Evolutionary conservation across 805 yeast genomes (phyloP).

Genomic region (Metschnikowia baotianmanensis): DNA sequence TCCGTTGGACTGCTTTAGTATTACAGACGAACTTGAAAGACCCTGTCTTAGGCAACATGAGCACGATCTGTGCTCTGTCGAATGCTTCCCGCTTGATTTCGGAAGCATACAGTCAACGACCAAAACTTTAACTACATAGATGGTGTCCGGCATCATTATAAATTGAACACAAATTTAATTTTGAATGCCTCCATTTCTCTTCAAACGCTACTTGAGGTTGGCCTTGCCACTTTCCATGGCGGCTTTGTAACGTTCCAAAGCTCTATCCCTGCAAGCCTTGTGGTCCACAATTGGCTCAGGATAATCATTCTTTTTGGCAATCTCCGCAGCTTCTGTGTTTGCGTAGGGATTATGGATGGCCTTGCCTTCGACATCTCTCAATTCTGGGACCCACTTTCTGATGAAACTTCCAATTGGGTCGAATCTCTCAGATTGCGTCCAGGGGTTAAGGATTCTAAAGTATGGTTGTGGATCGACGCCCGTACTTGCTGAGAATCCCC

Average conservation of each 20-base stretch:
- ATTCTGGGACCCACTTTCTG: conserved; percentile 50
- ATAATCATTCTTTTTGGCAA: conserved; percentile 32
- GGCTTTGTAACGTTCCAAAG: conserved; percentile 40
- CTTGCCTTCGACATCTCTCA: conserved; percentile 28
- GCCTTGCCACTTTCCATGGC: conserved; percentile 25
- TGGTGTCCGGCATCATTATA: too few relatives aligned
- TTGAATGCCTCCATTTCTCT: not conserved
- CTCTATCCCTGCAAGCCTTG: conserved; percentile 39
- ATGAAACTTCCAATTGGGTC: conserved; percentile 49
- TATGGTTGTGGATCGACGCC: conserved; percentile 58
- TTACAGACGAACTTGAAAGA: too few relatives aligned
- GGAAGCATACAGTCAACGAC: too few relatives aligned
- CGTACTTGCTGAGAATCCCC: conserved; percentile 54
- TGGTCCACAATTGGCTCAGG: conserved; percentile 47
- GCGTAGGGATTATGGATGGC: conserved; percentile 36
- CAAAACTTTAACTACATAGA: too few relatives aligned
- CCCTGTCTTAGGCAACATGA: too few relatives aligned
- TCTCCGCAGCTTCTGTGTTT: conserved; percentile 23
- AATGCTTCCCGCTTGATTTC: too few relatives aligned
- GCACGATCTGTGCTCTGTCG: too few relatives aligned
- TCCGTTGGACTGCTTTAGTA: too few relatives aligned
- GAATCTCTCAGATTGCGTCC: conserved; percentile 46
- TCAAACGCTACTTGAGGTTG: conserved; percentile 3
- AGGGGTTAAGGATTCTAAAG: conserved; percentile 54
- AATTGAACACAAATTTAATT: not conserved